Evolutionary conservation across 2,329 filamentous ascomycete species (phyloP), one percentile per base, ranked within the genome.

Genomic region (Rutstroemia sp.): DNA sequence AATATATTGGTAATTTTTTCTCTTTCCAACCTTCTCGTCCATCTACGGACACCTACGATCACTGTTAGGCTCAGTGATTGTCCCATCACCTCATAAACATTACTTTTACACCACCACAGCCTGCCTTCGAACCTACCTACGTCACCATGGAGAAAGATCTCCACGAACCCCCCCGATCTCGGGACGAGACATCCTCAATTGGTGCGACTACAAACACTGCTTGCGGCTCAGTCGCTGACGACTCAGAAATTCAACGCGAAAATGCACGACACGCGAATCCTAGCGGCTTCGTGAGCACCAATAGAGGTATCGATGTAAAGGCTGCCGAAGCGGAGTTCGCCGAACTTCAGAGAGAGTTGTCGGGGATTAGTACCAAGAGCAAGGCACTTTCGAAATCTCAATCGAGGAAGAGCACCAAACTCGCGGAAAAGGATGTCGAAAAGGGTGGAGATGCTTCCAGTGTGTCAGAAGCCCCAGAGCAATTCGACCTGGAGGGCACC

Each of bases 401-500:
- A 70, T 60, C 60, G 14, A 58, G 52, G 65, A 68, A 48, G 66
- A 55, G 42, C 61, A 65, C 57, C 54, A 65, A 16, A 57, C 51
- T 21, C n/a, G 1, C 30, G 25, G 65, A 61, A 5, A 65, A 61
- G n/a, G 85, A 87, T 72, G 65, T 82, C 8, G 86, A 89, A 64
- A 86, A 86, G 69, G 75, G 30, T 12, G 30, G 30, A 3, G 30
- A 71, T 1, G 63, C 73, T 67, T 47, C 45, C 14, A 68, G 71
- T 1, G 65, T 70, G 1, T 58, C 55, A 3, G 39, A 49, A n/a
- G 57, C 63, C 10, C 71, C 75, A 2, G 75, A 75, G 2, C 75
- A 78, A 9, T 95, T 94, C 70, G 86, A 95, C 67, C 76, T 96
- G 39, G 88, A 95, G 69, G 72, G 76, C 8, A 84, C 86, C 3